Base-by-base conservation (phyloP, 257 asterid genomes). In the Parsonsia alboflavescens region DNA sequence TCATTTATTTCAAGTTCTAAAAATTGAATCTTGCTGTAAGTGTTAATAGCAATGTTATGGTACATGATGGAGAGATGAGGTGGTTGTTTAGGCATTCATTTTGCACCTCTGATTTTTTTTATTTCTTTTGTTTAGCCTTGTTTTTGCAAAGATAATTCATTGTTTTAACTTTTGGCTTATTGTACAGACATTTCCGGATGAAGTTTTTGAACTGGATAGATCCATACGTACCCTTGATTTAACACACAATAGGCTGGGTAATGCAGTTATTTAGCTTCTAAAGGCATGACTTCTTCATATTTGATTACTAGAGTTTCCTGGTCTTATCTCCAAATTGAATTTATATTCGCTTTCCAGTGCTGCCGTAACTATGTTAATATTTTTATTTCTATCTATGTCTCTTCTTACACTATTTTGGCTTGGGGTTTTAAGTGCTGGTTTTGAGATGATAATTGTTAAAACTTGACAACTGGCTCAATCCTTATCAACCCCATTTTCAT, bases 191-290 rank as follows among this genome's bases (percentile, higher is more conserved):
- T 90, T 94, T 84, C 98, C 98, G 0, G 92, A 89, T 80, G 98
- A 87, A 76, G 93, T 94, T 79, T 88, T 92, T 56, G 91, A 89
- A 58, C 85, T 92, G 66, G 97, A 88, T 77, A 82, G 85, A 84
- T 88, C 96, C 24, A 97, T 92, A 68, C 96, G 99, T 50, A 92
- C 98, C 22, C 93, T 94, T 72, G 99, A 94, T 85, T 84, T 94
- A 77, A 92, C 99, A 6, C 89, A 79, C 80, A 94, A 94, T 73
- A 92, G 83, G 85, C 67, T 94, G 76, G 93, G 97, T 94, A 88
- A 68, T 75, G 52, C 59, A 79, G 17, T 73, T 72, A 1, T 64
- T 19, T 24, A 50, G 68, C 36, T 63, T 52, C 63, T 50, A 52
- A 39, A 46, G 41, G 1, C 68, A n/a, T n/a, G 66, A 21, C 49